Conservation (phyloP, 352 stramenopile genomes). For the Peronosclerospora sorghi region DNA sequence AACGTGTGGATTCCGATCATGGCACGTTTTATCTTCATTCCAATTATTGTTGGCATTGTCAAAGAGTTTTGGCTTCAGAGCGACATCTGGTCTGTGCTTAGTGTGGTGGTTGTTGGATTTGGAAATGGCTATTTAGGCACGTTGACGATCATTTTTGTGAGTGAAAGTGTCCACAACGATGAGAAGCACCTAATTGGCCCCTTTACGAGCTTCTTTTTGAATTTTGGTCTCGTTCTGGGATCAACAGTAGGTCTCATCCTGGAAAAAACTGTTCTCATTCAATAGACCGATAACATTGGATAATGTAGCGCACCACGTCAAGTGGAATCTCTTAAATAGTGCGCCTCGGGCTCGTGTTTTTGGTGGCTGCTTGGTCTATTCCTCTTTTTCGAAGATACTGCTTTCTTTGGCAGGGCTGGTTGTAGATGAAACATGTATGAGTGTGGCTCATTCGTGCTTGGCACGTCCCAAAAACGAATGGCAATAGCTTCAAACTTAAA, state of each 20-base stretch:
- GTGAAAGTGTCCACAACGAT: conserved; percentile 57
- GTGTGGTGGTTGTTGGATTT: conserved; percentile 52
- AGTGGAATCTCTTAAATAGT: too few relatives aligned
- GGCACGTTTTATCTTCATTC: conserved; percentile 45
- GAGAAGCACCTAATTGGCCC: conserved; percentile 61
- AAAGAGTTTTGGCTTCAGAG: conserved; percentile 57
- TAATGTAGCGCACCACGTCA: not conserved
- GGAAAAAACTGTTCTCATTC: conserved; percentile 46
- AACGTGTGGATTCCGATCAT: conserved; percentile 63
- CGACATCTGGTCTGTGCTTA: conserved; percentile 63
- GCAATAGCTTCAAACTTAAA: conserved; percentile 30
- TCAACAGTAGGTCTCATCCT: conserved; percentile 53
- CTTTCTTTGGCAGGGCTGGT: conserved; percentile 27
- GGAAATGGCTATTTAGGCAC: conserved; percentile 77
- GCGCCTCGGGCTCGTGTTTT: conserved; percentile 9
- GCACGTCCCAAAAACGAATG: conserved; percentile 51
- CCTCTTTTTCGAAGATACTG: conserved; percentile 14
- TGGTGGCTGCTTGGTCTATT: conserved; percentile 20
- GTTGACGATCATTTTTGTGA: conserved; percentile 73
- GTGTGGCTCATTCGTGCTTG: conserved; percentile 4
- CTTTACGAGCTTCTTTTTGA: conserved; percentile 82
- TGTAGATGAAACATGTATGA: conserved; percentile 34
- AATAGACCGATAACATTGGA: conserved; percentile 16
- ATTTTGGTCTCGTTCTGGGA: conserved; percentile 73
- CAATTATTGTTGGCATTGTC: conserved; percentile 60